Evolutionary conservation across 1,139 yeast species (phyloP).

Genomic region (Geotrichum carabidarum): DNA sequence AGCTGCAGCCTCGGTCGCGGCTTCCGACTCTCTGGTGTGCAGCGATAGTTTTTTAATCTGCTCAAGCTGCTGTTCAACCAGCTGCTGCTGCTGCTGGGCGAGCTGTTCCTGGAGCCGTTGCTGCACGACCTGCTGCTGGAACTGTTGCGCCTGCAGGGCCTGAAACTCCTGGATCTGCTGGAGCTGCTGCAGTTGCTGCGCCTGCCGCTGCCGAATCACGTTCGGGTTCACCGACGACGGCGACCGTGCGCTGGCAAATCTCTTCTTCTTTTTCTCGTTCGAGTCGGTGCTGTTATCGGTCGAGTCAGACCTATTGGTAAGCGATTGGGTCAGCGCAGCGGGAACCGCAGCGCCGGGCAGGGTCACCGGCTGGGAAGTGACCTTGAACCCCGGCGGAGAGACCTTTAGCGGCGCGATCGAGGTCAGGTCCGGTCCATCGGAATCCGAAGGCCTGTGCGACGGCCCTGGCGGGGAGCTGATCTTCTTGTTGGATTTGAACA

Average conservation of each 20-base stretch:
- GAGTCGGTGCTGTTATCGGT: background rate
- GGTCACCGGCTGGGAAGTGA: background rate
- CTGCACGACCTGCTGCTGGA: conserved; percentile 1
- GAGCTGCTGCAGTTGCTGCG: conserved; percentile 22
- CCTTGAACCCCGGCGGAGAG: conserved; percentile 10
- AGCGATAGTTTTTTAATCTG: conserved; percentile 16
- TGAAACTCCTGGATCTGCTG: conserved; percentile 17
- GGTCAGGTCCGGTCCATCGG: conserved; percentile 7
- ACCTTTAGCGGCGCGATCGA: background rate
- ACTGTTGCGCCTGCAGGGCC: conserved; percentile 16
- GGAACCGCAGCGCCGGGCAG: background rate
- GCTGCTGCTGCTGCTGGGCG: conserved; percentile 13
- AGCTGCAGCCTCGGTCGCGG: too few species aligned
- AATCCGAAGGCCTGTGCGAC: background rate
- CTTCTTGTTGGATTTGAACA: conserved; percentile 4
- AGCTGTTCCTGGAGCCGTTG: conserved; percentile 19
- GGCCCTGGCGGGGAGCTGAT: background rate
- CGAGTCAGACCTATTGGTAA: background rate
- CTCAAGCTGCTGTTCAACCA: conserved; percentile 9
- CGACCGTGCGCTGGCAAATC: conserved; percentile 4
- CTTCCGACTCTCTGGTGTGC: too few species aligned
- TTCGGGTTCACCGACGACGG: conserved; percentile 1
- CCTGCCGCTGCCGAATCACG: conserved; percentile 9
- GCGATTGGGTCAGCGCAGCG: background rate
- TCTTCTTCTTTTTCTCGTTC: background rate